Evolutionary conservation across 2,329 filamentous ascomycete genomes (phyloP), one percentile per base, ranked within the genome.

Genomic region (Thermothelomyces thermophilus): DNA sequence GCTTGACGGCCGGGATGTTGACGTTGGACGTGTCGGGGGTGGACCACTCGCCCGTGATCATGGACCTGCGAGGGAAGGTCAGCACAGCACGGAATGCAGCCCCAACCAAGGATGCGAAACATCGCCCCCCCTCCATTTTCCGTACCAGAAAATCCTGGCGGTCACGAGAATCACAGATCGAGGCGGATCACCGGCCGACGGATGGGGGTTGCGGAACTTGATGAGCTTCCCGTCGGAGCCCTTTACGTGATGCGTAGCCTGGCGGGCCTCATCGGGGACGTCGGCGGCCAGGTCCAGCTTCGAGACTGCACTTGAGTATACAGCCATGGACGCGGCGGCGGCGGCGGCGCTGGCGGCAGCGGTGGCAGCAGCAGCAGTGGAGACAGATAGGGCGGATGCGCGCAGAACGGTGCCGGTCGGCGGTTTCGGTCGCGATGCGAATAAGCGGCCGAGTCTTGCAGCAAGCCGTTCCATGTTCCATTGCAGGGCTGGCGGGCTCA

Each of bases 1-100:
- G 87, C 54, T 76, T 78, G 49, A 74, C 76, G 16, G 91, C 79
- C 2, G 79, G 70, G 10, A 93, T 80, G 0, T 82, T 82, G 9
- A 83, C 80, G 20, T 77, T 76, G 9, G 76, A 76, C 7, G 82
- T 83, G 61, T 87, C 75, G 24, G 86, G 84, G 1, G 37, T 54
- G 10, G 66, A 65, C 40, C 72, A 55, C 17, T 68, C 63, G 52
- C 74, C 72, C 67, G 51, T 19, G 10, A 58, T 1, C 7, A 35
- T 26, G 39, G 52, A 45, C 45, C 56, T 60, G 41, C 6, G 11
- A 1, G 11, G 14, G 2, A 7, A 26, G 24, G 45, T 53, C 14
- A 50, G 46, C n/a, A 6, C 5, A 5, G n/a, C 3, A 13, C n/a
- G n/a, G n/a, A n/a, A n/a, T n/a, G n/a, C n/a, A n/a, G n/a, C n/a